phyloP scores from a whole-genome alignment of 106 monocot genomes.

The Acorus calamus region DNA sequence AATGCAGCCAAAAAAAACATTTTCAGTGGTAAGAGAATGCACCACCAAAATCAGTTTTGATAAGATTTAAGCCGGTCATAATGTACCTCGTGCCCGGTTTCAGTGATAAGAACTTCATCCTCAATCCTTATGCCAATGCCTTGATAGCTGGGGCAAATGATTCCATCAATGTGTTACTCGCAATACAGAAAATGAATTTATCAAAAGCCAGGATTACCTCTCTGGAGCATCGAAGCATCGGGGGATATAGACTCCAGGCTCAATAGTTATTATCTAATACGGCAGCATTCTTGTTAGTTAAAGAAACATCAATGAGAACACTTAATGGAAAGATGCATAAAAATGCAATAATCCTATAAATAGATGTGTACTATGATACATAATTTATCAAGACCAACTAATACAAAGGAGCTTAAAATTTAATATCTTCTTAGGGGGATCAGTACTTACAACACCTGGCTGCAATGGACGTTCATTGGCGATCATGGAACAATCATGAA shows the following conservation, averaged over 20 bases:
- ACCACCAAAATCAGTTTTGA: background rate
- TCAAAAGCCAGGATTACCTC: conserved; percentile 19
- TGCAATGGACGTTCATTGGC: conserved; percentile 40
- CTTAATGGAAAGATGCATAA: no score
- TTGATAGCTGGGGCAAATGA: conserved; percentile 24
- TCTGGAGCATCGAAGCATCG: conserved; percentile 42
- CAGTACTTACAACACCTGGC: conserved; percentile 82
- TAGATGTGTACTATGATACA: no score
- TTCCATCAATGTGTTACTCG: background rate
- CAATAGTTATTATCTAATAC: conserved; percentile 85
- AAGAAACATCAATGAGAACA: no score
- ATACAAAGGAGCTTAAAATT: background rate
- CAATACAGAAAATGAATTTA: no score
- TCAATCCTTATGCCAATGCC: conserved; percentile 92
- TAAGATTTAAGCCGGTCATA: background rate
- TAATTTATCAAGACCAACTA: no score
- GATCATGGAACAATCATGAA: conserved; percentile 64
- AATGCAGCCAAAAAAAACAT: background rate
- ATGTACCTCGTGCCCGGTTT: conserved; percentile 74
- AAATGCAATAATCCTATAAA: no score
- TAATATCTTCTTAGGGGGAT: background rate
- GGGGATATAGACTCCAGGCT: conserved; percentile 87
- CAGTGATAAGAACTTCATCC: conserved; percentile 94
- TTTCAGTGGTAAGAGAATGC: background rate
- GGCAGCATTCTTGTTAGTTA: no score